A percentile compares a stretch with the other conserved stretches of the same genome.
Conservation (phyloP, 345 rosid species). For the Jatropha curcas region DNA sequence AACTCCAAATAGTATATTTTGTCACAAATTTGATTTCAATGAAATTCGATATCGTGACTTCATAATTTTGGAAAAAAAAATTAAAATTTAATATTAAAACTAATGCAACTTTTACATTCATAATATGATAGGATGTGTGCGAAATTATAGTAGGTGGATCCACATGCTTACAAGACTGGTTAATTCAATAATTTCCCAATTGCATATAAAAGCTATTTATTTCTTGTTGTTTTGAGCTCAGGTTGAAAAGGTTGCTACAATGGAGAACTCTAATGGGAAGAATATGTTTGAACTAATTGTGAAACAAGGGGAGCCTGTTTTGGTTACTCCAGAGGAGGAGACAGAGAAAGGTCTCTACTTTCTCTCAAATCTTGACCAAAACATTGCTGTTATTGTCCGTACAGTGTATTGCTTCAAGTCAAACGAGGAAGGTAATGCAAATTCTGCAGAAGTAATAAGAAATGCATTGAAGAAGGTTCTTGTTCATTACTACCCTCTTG, state of each 20-base stretch:
- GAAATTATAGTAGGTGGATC: too few species aligned
- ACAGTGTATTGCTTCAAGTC: constrained; percentile 86
- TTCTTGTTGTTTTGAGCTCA: constrained; percentile 20
- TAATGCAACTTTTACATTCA: too few species aligned
- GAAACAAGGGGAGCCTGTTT: constrained; percentile 52
- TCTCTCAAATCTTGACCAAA: constrained; percentile 91
- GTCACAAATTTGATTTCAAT: not conserved
- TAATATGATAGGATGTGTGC: too few species aligned
- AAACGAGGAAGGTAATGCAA: constrained; percentile 57
- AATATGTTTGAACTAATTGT: constrained; percentile 45
- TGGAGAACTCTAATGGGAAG: constrained; percentile 52
- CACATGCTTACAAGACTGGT: too few species aligned
- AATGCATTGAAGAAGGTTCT: constrained; percentile 73
- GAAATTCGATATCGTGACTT: too few species aligned
- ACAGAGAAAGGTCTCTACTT: constrained; percentile 76
- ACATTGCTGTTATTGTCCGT: constrained; percentile 73
- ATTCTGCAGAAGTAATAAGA: constrained; percentile 59
- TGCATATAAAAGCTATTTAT: too few species aligned
- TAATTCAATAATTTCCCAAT: too few species aligned
- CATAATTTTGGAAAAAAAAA: too few species aligned
- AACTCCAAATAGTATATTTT: not conserved
- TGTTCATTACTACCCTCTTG: constrained; percentile 78
- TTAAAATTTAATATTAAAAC: too few species aligned
- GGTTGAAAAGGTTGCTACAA: constrained; percentile 45
- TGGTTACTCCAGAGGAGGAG: constrained; percentile 65